phyloP scores from a whole-genome alignment of 2,329 filamentous ascomycete species.

The Epichloe brachyelytri region DNA sequence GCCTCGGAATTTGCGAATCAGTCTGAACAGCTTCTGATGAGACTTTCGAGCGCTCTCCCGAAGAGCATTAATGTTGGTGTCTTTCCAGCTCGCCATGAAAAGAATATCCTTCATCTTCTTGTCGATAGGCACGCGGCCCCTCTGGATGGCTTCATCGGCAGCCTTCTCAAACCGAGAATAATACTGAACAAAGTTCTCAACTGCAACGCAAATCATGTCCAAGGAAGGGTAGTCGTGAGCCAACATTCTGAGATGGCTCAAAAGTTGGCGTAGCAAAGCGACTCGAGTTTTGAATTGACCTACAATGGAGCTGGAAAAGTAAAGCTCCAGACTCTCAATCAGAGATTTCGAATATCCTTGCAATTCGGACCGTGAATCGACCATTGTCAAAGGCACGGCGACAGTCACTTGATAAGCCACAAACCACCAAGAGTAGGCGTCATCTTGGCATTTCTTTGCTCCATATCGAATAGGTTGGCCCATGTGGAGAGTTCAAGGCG shows the following conservation, averaged over 20 bases:
- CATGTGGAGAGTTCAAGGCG: constrained; percentile 85
- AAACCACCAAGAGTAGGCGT: constrained; percentile 91
- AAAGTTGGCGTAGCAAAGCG: constrained; percentile 51
- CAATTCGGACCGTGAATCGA: constrained; percentile 45
- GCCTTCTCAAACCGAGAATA: constrained; percentile 58
- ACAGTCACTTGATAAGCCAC: constrained; percentile 85
- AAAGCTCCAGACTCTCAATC: constrained; percentile 63
- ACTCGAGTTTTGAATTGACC: constrained; percentile 71
- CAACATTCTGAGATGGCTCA: constrained; percentile 52
- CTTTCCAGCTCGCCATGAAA: constrained; percentile 91
- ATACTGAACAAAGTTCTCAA: constrained; percentile 66
- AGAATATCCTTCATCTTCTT: constrained; percentile 91
- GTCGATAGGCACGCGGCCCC: constrained; percentile 64
- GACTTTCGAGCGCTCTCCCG: constrained; percentile 82
- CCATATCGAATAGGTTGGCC: constrained; percentile 77
- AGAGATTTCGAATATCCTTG: constrained; percentile 52
- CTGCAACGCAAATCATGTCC: constrained; percentile 44
- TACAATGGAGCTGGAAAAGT: constrained; percentile 65
- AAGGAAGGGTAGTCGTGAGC: constrained; percentile 45
- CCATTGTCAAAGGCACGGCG: constrained; percentile 56
- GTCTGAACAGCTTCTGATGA: constrained; percentile 81
- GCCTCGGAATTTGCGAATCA: constrained; percentile 79
- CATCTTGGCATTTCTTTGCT: constrained; percentile 61
- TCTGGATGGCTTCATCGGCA: constrained; percentile 50
- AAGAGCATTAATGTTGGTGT: constrained; percentile 84